These are phyloP conservation scores for Hypocreales sp. DNA, from an alignment of 2,329 filamentous ascomycete genomes.

Conservation along the genomic window DNA sequence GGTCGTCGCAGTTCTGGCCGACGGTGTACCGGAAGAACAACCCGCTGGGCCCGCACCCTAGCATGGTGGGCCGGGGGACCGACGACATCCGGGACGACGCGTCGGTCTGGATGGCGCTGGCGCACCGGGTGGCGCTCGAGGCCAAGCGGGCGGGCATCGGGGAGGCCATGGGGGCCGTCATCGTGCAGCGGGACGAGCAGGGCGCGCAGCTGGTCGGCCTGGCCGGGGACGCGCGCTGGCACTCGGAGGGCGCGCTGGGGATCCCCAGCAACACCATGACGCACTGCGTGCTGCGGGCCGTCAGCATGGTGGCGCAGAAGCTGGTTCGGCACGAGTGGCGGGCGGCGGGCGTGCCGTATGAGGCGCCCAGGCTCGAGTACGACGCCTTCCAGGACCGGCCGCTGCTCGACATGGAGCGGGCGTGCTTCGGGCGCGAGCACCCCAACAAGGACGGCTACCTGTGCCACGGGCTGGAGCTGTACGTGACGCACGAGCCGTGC, in stretches of 20 bases:
- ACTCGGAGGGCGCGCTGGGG: slow-evolving; percentile 31
- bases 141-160: slow-evolving; percentile 43
- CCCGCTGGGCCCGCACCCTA: slow-evolving; percentile 70
- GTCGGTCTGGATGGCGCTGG: slow-evolving; percentile 51
- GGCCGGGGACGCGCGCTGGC: slow-evolving; percentile 63
- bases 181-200: slow-evolving; percentile 47
- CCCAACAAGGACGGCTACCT: slow-evolving; percentile 70
- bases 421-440: slow-evolving; percentile 48
- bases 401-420: slow-evolving; percentile 49
- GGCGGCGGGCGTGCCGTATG: slow-evolving; percentile 17
- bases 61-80: slow-evolving; percentile 53
- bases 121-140: slow-evolving; percentile 46
- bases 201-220: slow-evolving; percentile 49
- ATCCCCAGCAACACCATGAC: slow-evolving; percentile 57
- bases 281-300: slow-evolving; percentile 62
- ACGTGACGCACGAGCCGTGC: slow-evolving; percentile 90
- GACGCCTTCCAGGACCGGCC: slow-evolving; percentile 55
- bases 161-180: slow-evolving; percentile 57
- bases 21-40: slow-evolving; percentile 78
- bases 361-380: slow-evolving; percentile 29
- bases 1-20: slow-evolving; percentile 69
- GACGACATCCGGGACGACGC: slow-evolving; percentile 51
- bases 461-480: slow-evolving; percentile 85
- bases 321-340: slow-evolving; percentile 39
- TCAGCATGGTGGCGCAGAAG: slow-evolving; percentile 67